phyloP scores from a whole-genome alignment of 179 eudicot species.

The Beta corolliflora region DNA sequence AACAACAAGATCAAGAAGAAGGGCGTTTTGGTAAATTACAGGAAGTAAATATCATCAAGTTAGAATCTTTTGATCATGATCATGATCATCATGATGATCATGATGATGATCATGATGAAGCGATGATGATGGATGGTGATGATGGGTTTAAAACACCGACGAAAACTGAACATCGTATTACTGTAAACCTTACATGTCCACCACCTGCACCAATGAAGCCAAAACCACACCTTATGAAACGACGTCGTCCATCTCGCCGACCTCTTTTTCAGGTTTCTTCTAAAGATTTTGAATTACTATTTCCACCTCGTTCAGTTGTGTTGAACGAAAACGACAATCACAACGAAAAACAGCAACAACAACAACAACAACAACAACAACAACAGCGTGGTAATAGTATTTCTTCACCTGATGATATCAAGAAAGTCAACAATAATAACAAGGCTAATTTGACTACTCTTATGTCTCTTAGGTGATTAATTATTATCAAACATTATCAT shows the following conservation, averaged over 20 bases:
- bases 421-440: background rate
- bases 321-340: background rate
- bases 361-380: too few relatives aligned
- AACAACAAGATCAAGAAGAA: background rate
- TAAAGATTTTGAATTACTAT: constrained; percentile 14
- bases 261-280: constrained; percentile 5
- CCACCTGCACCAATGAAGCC: constrained; percentile 27
- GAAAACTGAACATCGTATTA: constrained; percentile 14
- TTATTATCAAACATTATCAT: too few relatives aligned
- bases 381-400: too few relatives aligned
- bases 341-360: too few relatives aligned
- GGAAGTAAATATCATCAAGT: background rate
- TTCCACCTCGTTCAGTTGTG: constrained; percentile 15
- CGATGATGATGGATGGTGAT: background rate
- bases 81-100: background rate
- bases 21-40: constrained; percentile 6
- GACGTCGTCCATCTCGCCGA: constrained; percentile 17
- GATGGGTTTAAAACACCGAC: constrained; percentile 32
- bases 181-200: constrained; percentile 5
- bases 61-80: background rate
- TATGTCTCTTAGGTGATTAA: constrained; percentile 26
- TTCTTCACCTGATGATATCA: background rate
- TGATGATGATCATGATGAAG: background rate
- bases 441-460: constrained; percentile 7
- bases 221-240: background rate